These are phyloP conservation scores for Pisolithus sp. DNA, from an alignment of 768 basidiomycete species.

Conservation along the genomic window DNA sequence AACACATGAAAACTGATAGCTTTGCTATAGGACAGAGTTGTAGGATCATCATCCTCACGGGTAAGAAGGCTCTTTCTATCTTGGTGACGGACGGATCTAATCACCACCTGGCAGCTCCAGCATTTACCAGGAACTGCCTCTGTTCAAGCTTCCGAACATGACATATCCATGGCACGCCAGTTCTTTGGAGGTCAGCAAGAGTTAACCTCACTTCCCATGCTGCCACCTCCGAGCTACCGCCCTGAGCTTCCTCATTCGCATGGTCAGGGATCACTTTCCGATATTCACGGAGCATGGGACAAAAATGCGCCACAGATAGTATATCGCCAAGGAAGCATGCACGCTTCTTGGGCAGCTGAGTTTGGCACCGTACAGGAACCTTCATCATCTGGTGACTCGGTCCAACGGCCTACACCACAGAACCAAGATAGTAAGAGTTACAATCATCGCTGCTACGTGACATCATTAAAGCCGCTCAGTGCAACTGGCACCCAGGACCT, in stretches of 20 bases:
- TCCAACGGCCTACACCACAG: slow-evolving; percentile 27
- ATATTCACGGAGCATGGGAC: slow-evolving; percentile 48
- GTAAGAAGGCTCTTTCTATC: slow-evolving; percentile 32
- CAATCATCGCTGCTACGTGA: neutral
- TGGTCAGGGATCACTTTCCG: slow-evolving; percentile 25
- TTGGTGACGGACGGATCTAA: neutral
- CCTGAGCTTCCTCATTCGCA: slow-evolving; percentile 23
- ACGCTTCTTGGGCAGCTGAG: slow-evolving; percentile 52
- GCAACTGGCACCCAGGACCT: neutral
- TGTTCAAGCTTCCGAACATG: slow-evolving; percentile 50
- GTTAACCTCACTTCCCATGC: slow-evolving; percentile 28
- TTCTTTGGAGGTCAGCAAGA: slow-evolving; percentile 57
- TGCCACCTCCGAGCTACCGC: slow-evolving; percentile 27
- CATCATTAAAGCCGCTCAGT: too few relatives aligned
- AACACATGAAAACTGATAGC: neutral
- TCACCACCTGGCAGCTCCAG: slow-evolving; percentile 48
- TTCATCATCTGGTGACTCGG: slow-evolving; percentile 18
- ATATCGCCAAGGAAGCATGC: slow-evolving; percentile 29
- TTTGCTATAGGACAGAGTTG: slow-evolving; percentile 56
- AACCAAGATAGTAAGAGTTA: slow-evolving; percentile 19
- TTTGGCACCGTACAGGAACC: slow-evolving; percentile 33
- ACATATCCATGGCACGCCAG: slow-evolving; percentile 68
- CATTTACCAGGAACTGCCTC: slow-evolving; percentile 61
- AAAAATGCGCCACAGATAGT: slow-evolving; percentile 41
- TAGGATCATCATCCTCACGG: slow-evolving; percentile 65